phyloP scores from a whole-genome alignment of 2,329 filamentous ascomycete genomes.

The Colletotrichum lini region DNA sequence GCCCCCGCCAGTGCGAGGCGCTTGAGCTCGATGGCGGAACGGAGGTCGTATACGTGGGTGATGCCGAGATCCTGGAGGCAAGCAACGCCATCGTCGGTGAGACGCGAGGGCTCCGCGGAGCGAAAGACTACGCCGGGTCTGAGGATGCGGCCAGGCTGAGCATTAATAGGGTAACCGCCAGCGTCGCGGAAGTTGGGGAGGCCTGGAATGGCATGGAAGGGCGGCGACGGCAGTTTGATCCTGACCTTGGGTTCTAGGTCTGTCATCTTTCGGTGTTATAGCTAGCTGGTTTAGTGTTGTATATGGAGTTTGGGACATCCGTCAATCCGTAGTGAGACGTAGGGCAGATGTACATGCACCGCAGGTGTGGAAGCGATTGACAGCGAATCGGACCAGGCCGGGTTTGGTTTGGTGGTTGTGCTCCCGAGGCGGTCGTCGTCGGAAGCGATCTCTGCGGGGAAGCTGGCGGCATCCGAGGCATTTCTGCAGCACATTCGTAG shows the following conservation, averaged over 20 bases:
- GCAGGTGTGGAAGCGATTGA: not conserved
- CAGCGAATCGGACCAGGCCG: not conserved
- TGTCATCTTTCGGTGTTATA: constrained; percentile 2
- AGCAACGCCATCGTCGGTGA: constrained; percentile 67
- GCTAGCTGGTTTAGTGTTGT: not conserved
- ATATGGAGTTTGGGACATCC: not conserved
- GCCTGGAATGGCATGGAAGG: constrained; percentile 68
- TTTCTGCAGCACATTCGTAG: not conserved
- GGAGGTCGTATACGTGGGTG: constrained; percentile 76
- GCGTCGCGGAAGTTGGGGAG: constrained; percentile 79
- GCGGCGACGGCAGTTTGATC: constrained; percentile 50
- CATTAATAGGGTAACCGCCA: constrained; percentile 68
- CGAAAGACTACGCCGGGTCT: constrained; percentile 73
- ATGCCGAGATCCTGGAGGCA: constrained; percentile 72
- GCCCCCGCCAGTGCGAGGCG: constrained; percentile 47
- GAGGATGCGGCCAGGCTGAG: constrained; percentile 56
- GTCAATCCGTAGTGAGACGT: not conserved
- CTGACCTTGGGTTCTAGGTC: not conserved
- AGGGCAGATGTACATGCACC: not conserved
- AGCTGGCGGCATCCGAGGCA: constrained; percentile 12
- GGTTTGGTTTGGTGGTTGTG: not conserved
- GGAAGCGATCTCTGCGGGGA: constrained; percentile 6
- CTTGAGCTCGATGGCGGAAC: constrained; percentile 73
- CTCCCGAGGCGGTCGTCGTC: not conserved
- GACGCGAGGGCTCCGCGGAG: constrained; percentile 74